These are phyloP conservation scores for Coprinopsis strossmayeri DNA, from an alignment of 768 basidiomycete species.

Conservation along the genomic window DNA sequence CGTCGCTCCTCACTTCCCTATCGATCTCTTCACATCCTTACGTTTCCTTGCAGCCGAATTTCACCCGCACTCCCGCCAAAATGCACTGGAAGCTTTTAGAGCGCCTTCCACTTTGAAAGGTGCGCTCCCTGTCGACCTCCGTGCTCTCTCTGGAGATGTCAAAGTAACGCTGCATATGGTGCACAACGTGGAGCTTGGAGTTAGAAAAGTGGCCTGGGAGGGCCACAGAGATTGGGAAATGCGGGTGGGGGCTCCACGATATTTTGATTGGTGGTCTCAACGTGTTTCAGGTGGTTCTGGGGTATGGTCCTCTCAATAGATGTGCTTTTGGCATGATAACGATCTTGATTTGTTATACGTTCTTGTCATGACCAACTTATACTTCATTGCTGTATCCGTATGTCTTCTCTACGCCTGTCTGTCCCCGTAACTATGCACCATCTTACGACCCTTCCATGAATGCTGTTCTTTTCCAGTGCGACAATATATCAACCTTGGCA, in stretches of 20 bases:
- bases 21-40: conserved; percentile 1
- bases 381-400: neutral
- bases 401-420: no score
- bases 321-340: no score
- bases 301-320: neutral
- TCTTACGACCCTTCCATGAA: no score
- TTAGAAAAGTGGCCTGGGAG: conserved; percentile 8
- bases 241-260: neutral
- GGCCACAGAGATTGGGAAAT: neutral
- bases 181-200: conserved; percentile 1
- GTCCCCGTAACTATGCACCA: no score
- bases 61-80: conserved; percentile 1
- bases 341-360: no score
- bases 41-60: conserved; percentile 6
- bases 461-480: no score
- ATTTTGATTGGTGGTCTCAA: neutral
- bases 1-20: conserved; percentile 7
- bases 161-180: conserved; percentile 2
- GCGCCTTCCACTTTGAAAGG: neutral
- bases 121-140: neutral
- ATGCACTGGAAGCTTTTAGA: conserved; percentile 4
- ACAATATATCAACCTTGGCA: no score
- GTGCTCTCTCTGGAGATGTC: neutral
- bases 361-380: neutral
- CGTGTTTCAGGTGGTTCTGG: neutral